Conservation (phyloP, 2,329 filamentous ascomycete genomes). For the Madurella mycetomatis region DNA sequence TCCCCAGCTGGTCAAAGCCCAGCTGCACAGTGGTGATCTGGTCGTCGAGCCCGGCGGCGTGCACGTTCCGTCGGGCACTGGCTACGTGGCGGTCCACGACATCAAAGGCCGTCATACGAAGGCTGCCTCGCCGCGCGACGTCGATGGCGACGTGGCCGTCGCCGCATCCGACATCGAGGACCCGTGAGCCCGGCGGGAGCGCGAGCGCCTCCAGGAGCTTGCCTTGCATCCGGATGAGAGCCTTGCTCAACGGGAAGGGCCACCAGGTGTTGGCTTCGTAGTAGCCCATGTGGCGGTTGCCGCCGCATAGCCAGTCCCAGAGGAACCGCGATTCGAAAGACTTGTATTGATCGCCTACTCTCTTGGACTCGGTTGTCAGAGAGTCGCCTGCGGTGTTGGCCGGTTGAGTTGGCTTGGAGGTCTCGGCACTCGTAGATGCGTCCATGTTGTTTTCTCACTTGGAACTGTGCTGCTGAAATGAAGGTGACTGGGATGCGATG, state of each 20-base stretch:
- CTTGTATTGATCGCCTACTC: conserved; percentile 35
- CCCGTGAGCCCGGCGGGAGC: conserved; percentile 34
- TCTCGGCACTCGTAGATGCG: not conserved
- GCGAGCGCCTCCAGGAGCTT: conserved; percentile 39
- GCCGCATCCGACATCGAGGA: conserved; percentile 49
- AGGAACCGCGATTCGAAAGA: conserved; percentile 41
- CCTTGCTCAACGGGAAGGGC: conserved; percentile 46
- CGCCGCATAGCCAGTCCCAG: conserved; percentile 40
- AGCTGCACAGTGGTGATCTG: conserved; percentile 36
- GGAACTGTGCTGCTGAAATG: too few relatives aligned
- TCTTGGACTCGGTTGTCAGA: not conserved
- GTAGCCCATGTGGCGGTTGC: conserved; percentile 46
- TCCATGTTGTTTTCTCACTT: not conserved
- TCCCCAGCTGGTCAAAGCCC: conserved; percentile 44
- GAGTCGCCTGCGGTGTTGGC: not conserved
- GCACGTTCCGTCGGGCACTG: conserved; percentile 39
- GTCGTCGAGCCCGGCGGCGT: conserved; percentile 29
- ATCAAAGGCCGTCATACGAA: conserved; percentile 44
- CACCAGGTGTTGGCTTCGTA: conserved; percentile 41
- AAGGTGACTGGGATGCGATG: too few relatives aligned
- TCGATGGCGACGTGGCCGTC: conserved; percentile 45
- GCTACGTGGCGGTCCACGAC: conserved; percentile 43
- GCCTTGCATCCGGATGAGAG: conserved; percentile 1
- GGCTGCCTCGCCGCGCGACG: conserved; percentile 37
- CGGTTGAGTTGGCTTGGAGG: not conserved